Evolutionary conservation across 495 filamentous ascomycete species (phyloP).

Genomic region (Penicillium longicatenatum): DNA sequence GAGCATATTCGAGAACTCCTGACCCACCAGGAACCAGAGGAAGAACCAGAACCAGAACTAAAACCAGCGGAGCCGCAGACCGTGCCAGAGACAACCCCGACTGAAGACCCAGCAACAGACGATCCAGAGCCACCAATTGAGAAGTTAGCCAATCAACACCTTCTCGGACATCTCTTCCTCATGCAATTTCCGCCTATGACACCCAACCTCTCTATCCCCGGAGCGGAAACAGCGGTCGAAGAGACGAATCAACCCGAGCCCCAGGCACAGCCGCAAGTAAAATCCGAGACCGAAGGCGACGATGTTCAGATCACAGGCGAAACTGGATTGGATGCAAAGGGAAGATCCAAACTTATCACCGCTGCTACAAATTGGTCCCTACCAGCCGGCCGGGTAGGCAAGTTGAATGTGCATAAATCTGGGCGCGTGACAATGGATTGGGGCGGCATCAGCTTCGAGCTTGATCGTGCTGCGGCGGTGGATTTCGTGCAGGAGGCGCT

Average conservation of each 20-base stretch:
- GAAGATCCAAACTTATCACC: conserved; percentile 35
- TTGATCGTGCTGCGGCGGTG: conserved; percentile 45
- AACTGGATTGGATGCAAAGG: conserved; percentile 18
- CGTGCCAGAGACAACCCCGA: conserved; percentile 9
- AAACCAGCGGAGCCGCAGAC: conserved; percentile 15
- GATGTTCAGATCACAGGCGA: conserved; percentile 34
- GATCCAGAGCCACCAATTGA: conserved; percentile 18
- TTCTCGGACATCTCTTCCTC: conserved; percentile 49
- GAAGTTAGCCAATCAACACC: conserved; percentile 29
- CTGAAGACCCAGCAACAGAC: conserved; percentile 14
- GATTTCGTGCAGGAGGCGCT: conserved; percentile 51
- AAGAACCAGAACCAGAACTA: conserved; percentile 20
- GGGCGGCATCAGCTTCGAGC: conserved; percentile 51
- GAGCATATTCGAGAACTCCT: conserved; percentile 40
- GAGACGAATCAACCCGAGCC: not conserved
- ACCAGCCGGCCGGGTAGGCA: conserved; percentile 58
- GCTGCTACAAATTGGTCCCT: conserved; percentile 43
- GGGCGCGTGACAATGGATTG: conserved; percentile 51
- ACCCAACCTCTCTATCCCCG: conserved; percentile 46
- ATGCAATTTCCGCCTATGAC: conserved; percentile 60
- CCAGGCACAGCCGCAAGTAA: conserved; percentile 20
- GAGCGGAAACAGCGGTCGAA: conserved; percentile 12
- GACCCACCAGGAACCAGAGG: conserved; percentile 27
- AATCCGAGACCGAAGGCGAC: conserved; percentile 36
- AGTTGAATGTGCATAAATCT: conserved; percentile 55